These are phyloP conservation scores for Cichorium intybus DNA, from an alignment of 140 eudicot genomes.

Conservation along the genomic window DNA sequence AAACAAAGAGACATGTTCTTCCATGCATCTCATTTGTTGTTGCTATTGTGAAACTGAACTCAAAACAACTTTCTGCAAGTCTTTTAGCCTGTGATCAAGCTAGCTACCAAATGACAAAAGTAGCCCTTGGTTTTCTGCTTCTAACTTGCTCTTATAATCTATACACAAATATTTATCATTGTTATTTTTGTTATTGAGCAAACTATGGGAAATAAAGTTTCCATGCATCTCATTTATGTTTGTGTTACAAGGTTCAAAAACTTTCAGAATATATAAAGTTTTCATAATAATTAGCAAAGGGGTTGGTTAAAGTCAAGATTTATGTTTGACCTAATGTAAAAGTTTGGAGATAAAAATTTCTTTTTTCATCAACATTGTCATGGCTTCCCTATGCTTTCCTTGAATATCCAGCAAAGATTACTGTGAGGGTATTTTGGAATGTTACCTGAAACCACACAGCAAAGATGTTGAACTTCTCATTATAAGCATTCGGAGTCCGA, in stretches of 20 bases:
- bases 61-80: conserved; percentile 55
- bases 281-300: too few relatives aligned
- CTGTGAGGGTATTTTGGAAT: too few relatives aligned
- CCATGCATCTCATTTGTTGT: conserved; percentile 58
- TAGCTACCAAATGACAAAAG: conserved; percentile 64
- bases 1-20: too few relatives aligned
- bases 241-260: too few relatives aligned
- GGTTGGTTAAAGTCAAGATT: too few relatives aligned
- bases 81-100: conserved; percentile 67
- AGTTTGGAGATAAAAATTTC: conserved; percentile 63
- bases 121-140: conserved; percentile 64
- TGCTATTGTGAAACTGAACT: conserved; percentile 73
- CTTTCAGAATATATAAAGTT: too few relatives aligned
- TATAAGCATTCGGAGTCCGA: too few relatives aligned
- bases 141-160: too few relatives aligned
- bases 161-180: conserved; percentile 14
- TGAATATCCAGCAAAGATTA: conserved; percentile 60
- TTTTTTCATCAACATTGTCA: conserved; percentile 55
- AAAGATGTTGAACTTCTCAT: too few relatives aligned
- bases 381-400: conserved; percentile 52
- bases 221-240: too few relatives aligned
- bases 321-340: conserved; percentile 53
- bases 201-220: too few relatives aligned
- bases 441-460: too few relatives aligned
- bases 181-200: conserved; percentile 23